Percentiles rank a stretch among this genome's conserved stretches.
These are phyloP conservation scores for Lachancea lanzarotensis DNA, from an alignment of 805 yeast genomes.

Conservation along the genomic window DNA sequence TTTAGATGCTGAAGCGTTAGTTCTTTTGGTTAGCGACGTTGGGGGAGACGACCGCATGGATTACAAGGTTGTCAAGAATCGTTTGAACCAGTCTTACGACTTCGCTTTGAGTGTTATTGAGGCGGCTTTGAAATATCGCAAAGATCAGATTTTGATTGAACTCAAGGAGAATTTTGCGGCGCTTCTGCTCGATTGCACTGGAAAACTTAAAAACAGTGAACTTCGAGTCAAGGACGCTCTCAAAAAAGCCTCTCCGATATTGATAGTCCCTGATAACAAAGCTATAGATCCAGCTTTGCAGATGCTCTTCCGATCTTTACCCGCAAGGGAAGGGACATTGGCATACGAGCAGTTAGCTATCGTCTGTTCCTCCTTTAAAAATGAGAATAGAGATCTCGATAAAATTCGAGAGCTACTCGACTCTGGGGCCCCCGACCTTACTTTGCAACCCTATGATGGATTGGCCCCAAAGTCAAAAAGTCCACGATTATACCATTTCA, in stretches of 20 bases:
- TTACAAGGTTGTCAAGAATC: not conserved
- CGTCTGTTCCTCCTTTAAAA: not conserved
- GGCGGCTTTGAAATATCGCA: not conserved
- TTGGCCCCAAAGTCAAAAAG: not conserved
- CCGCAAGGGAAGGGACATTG: slow-evolving; percentile 1
- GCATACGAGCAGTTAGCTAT: slow-evolving; percentile 3
- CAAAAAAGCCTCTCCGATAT: not conserved
- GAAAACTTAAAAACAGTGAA: not conserved
- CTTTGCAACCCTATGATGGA: not conserved
- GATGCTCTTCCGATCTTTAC: not conserved
- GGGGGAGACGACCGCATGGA: not conserved
- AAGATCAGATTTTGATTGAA: not conserved
- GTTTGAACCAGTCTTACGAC: not conserved
- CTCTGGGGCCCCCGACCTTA: not conserved
- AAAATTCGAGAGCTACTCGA: not conserved
- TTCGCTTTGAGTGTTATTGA: not conserved
- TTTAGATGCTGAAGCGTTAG: not conserved
- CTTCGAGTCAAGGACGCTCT: not conserved
- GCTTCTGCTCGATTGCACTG: not conserved
- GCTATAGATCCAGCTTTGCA: not conserved
- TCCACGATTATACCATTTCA: not conserved
- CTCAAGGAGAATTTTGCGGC: not conserved
- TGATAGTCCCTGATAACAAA: slow-evolving; percentile 1
- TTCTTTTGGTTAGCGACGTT: not conserved
- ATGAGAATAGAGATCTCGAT: slow-evolving; percentile 3